Evolutionary conservation across 345 rosid species (phyloP).

Genomic region (Brassica nigra): DNA sequence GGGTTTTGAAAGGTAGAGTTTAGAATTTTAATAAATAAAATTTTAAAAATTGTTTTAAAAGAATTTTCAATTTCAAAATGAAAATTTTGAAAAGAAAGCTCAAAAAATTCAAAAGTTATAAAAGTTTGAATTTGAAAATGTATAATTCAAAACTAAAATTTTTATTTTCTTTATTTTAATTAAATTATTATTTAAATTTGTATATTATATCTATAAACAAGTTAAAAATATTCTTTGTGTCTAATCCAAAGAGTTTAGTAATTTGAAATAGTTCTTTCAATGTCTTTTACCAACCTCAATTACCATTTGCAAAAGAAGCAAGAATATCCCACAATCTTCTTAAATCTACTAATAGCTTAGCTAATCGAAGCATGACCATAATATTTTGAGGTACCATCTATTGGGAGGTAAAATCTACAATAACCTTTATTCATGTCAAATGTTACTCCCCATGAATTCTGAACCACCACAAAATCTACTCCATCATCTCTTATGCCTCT

Average conservation of each 20-base stretch:
- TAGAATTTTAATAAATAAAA: too few species aligned
- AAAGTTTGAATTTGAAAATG: too few species aligned
- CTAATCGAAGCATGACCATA: not conserved
- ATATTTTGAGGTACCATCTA: not conserved
- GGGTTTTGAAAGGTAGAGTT: too few species aligned
- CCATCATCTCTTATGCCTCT: not conserved
- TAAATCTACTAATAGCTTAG: not conserved
- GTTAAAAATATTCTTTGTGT: not conserved
- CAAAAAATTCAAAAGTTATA: too few species aligned
- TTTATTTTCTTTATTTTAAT: too few species aligned
- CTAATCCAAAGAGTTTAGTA: not conserved
- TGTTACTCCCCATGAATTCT: not conserved
- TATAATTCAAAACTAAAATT: too few species aligned
- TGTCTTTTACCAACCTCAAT: not conserved
- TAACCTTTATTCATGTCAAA: not conserved
- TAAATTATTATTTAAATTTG: too few species aligned
- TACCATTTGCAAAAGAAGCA: not conserved
- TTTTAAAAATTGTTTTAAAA: too few species aligned
- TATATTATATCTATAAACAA: too few species aligned
- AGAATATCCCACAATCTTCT: not conserved
- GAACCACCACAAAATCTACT: not conserved
- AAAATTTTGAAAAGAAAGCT: too few species aligned
- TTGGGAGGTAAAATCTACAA: not conserved
- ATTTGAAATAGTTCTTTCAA: not conserved
- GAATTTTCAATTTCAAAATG: too few species aligned